These are phyloP conservation scores for Yarrowia bubula DNA, from an alignment of 805 yeast species.

Conservation along the genomic window DNA sequence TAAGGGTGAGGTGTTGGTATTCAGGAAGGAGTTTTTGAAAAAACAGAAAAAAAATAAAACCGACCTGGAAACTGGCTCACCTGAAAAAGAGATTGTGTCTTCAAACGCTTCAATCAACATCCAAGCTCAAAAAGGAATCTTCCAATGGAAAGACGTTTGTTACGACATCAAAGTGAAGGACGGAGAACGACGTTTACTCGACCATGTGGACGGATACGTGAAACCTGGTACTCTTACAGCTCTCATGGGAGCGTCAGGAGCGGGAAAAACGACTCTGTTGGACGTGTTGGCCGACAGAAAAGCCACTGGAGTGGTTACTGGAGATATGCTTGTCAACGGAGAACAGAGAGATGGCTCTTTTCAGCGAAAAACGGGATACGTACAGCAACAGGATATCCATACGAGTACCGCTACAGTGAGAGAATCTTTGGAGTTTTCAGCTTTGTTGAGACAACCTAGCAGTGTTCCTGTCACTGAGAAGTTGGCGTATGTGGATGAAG, in stretches of 20 bases:
- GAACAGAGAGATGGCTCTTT: constrained; percentile 57
- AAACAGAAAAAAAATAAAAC: constrained; percentile 33
- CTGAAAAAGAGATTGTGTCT: not conserved
- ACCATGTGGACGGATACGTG: constrained; percentile 76
- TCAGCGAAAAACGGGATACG: constrained; percentile 67
- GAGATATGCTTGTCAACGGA: constrained; percentile 67
- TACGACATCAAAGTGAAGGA: constrained; percentile 64
- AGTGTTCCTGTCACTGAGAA: constrained; percentile 54
- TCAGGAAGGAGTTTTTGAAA: constrained; percentile 43
- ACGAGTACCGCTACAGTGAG: constrained; percentile 64
- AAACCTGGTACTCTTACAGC: constrained; percentile 82
- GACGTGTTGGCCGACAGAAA: constrained; percentile 71
- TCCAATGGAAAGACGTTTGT: constrained; percentile 75
- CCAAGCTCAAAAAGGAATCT: constrained; percentile 38
- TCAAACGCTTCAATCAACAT: not conserved
- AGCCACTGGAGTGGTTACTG: constrained; percentile 66
- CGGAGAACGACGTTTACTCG: constrained; percentile 59
- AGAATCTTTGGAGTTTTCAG: constrained; percentile 67
- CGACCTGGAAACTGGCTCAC: not conserved
- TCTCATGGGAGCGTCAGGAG: constrained; percentile 74
- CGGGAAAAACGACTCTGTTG: constrained; percentile 73
- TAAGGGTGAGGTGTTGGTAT: constrained; percentile 1
- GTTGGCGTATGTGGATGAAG: constrained; percentile 61
- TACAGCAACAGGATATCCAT: constrained; percentile 75
- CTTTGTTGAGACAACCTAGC: constrained; percentile 63